Percentiles rank a stretch among this genome's conserved stretches.
These are phyloP conservation scores for Metschnikowia peoriensis DNA, from an alignment of 805 yeast species.

Conservation along the genomic window DNA sequence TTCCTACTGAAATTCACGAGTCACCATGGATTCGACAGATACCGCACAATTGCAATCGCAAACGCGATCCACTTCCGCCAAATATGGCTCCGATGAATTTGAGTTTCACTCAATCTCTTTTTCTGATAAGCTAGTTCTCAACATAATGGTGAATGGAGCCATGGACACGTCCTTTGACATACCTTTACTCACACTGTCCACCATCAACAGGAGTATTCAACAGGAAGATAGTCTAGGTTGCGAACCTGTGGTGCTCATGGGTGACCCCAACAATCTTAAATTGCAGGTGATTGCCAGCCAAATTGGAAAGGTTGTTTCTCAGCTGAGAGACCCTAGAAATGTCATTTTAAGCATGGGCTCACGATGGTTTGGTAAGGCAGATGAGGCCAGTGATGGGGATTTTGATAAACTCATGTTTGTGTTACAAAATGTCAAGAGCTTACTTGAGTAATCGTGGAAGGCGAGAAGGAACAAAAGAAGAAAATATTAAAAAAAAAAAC, in stretches of 20 bases:
- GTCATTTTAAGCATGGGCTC: constrained; percentile 46
- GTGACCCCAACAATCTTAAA: constrained; percentile 47
- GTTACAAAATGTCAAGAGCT: constrained; percentile 25
- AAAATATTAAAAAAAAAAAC: neutral
- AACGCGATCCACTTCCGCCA: neutral
- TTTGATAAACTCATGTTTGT: constrained; percentile 47
- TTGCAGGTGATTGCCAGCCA: constrained; percentile 49
- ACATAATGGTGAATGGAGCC: constrained; percentile 43
- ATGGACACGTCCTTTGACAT: constrained; percentile 51
- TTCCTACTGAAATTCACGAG: neutral
- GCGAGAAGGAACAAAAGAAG: neutral
- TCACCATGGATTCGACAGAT: neutral
- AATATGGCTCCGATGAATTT: constrained; percentile 6
- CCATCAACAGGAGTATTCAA: constrained; percentile 15
- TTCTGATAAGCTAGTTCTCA: constrained; percentile 38
- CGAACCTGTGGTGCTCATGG: constrained; percentile 47
- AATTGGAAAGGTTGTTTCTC: constrained; percentile 41
- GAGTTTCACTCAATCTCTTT: constrained; percentile 31
- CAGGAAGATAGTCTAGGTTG: constrained; percentile 28
- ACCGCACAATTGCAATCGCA: neutral
- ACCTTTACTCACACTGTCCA: constrained; percentile 21
- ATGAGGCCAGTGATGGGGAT: constrained; percentile 30
- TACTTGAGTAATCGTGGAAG: neutral
- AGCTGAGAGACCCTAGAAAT: constrained; percentile 33
- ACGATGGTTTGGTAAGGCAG: constrained; percentile 44